These are phyloP conservation scores for Diaporthe sp. DNA, from an alignment of 2,329 filamentous ascomycete species.

Conservation along the genomic window DNA sequence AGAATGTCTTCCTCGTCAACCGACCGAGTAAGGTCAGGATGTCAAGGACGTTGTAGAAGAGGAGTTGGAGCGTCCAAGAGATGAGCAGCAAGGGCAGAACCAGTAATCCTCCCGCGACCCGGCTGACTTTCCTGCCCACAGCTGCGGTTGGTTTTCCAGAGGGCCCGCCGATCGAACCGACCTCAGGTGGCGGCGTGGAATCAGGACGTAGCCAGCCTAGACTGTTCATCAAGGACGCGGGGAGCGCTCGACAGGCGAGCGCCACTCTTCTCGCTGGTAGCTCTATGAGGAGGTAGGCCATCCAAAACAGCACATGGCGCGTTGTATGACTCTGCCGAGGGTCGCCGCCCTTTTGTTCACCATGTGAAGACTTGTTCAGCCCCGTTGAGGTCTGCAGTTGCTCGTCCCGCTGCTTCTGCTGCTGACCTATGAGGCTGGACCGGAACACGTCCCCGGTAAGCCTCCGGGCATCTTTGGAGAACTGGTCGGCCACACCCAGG, in stretches of 20 bases:
- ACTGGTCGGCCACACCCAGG: background rate
- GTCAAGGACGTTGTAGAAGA: background rate
- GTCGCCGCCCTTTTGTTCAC: background rate
- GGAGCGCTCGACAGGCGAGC: background rate
- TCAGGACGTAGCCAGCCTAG: background rate
- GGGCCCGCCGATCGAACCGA: background rate
- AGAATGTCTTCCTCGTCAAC: background rate
- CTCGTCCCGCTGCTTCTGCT: background rate
- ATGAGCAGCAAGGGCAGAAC: background rate
- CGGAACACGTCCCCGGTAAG: background rate
- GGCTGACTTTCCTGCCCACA: background rate
- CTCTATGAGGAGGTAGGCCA: slow-evolving; percentile 11
- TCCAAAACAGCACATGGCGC: slow-evolving; percentile 1
- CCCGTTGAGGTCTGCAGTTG: too few relatives aligned
- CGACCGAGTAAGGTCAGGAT: background rate
- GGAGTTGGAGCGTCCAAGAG: background rate
- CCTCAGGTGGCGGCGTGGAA: background rate
- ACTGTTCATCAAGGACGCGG: background rate
- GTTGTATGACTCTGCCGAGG: background rate
- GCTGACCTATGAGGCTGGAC: background rate
- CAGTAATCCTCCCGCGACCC: background rate
- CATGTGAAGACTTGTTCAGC: background rate
- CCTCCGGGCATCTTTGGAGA: background rate
- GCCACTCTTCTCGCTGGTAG: slow-evolving; percentile 10
- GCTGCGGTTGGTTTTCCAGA: background rate